Conservation (phyloP, 305 asterid species). For the Vinca major region DNA sequence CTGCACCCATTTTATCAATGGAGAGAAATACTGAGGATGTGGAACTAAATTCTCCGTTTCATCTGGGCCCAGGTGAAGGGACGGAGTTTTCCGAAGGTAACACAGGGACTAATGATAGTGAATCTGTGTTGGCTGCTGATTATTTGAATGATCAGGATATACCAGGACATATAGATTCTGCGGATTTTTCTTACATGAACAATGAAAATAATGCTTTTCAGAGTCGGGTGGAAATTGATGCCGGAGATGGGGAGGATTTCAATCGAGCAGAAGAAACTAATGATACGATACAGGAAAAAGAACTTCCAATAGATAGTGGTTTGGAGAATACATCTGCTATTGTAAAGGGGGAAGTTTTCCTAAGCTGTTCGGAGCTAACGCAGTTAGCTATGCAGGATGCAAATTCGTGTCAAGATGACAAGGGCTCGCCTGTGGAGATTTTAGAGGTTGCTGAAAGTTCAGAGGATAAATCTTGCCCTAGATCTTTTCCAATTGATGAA, state of each 20-base stretch:
- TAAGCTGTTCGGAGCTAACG: conserved; percentile 60
- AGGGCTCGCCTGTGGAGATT: conserved; percentile 21
- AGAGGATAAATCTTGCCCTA: conserved; percentile 25
- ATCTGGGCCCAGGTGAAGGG: conserved; percentile 59
- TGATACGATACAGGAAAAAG: conserved; percentile 23
- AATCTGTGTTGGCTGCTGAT: conserved; percentile 37
- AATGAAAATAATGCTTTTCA: conserved; percentile 20
- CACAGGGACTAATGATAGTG: conserved; percentile 30
- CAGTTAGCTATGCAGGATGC: conserved; percentile 32
- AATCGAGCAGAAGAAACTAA: conserved; percentile 22
- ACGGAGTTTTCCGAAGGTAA: conserved; percentile 25
- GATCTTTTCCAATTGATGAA: conserved; percentile 21
- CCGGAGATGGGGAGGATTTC: conserved; percentile 22
- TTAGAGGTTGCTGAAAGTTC: conserved; percentile 23
- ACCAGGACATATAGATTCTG: conserved; percentile 22
- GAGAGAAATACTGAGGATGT: conserved; percentile 25
- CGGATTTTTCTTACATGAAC: conserved; percentile 16
- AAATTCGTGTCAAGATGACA: conserved; percentile 25
- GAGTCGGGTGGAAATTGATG: conserved; percentile 24
- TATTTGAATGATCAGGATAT: conserved; percentile 29
- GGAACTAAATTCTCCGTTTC: conserved; percentile 14
- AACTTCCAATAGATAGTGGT: conserved; percentile 15
- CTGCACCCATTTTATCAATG: conserved; percentile 38
- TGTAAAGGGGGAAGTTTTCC: conserved; percentile 37
- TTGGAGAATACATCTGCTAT: conserved; percentile 22